phyloP scores from a whole-genome alignment of 768 basidiomycete genomes.

The Xerocomus brunneocitrinus region DNA sequence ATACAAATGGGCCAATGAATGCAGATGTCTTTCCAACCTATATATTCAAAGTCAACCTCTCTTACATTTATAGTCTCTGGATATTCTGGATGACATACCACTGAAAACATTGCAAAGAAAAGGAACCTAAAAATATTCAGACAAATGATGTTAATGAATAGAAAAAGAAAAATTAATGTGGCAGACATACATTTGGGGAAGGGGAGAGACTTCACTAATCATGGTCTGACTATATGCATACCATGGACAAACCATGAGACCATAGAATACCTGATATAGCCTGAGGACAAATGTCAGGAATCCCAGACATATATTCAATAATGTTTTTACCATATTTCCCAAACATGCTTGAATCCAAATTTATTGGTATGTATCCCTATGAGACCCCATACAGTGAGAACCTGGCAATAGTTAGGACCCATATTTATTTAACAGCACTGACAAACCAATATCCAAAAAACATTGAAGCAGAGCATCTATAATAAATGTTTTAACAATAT shows the following conservation, averaged over 20 bases:
- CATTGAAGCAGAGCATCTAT: slow-evolving; percentile 70
- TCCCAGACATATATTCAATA: neutral
- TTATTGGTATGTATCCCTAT: slow-evolving; percentile 69
- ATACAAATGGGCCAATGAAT: slow-evolving; percentile 72
- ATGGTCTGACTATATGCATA: slow-evolving; percentile 80
- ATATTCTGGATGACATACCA: slow-evolving; percentile 37
- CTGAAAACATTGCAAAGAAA: slow-evolving; percentile 71
- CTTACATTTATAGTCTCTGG: too few relatives aligned
- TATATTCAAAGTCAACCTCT: neutral
- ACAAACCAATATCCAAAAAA: slow-evolving; percentile 64
- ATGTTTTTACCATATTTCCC: slow-evolving; percentile 63
- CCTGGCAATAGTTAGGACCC: slow-evolving; percentile 28
- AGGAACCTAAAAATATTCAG: slow-evolving; percentile 44
- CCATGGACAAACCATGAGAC: slow-evolving; percentile 74
- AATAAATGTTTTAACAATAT: neutral
- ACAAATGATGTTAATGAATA: neutral
- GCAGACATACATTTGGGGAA: slow-evolving; percentile 59
- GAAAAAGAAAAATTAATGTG: neutral
- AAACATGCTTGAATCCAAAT: slow-evolving; percentile 79
- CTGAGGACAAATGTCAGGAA: slow-evolving; percentile 28
- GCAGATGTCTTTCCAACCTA: slow-evolving; percentile 72
- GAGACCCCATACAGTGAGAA: slow-evolving; percentile 70
- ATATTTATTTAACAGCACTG: neutral
- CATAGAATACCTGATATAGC: slow-evolving; percentile 68
- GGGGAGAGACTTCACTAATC: slow-evolving; percentile 74